Evolutionary conservation across 139 green algal species (phyloP), one percentile per base, ranked within the genome.

Genomic region (Coccomyxa sp.): DNA sequence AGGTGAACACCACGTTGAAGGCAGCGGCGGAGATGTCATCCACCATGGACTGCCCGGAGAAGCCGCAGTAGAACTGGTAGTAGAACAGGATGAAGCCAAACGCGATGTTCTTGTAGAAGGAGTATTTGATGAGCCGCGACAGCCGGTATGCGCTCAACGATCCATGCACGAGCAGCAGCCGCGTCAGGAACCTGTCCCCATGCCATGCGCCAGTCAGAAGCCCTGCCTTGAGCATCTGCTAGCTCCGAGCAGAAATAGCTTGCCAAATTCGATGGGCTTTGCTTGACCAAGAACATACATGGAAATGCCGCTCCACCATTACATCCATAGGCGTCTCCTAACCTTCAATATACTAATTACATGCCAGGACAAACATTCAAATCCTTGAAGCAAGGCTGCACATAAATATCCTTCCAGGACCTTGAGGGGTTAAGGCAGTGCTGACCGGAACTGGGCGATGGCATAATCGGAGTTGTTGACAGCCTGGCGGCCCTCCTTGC

Each of bases 41-140:
- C 82, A 94, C 88, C 75, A 93, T 84, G n/a, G 88, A 80, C 77
- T 87, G 83, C 75, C 87, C 87, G 13, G 76, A 84, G 79, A 82
- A 90, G 82, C 82, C 87, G 79, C 83, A 90, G 80, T 93, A 90
- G 82, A 94, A 95, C 60, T 95, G 93, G 85, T 93, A 95, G 89
- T 92, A 96, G 74, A 97, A 92, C 30, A 95, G 92, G 27, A 93
- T 91, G 81, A 98, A 88, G 77, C 91, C 95, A 87, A 98, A 97
- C 15, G 92, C 90, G 86, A 98, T 93, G 89, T 99, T 99, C 89
- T 99, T 99, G 91, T 98, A 99, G 92, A 99, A 99, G 32, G 95
- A 95, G 91, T 99, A 99, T 87, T 95, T 91, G 84, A 98, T 93
- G 30, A 96, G 90, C 82, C 95, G 85, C 21, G 81, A 63, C 28